Evolutionary conservation across 2,329 filamentous ascomycete genomes (phyloP).

Genomic region (Arthrobotrys iridis): DNA sequence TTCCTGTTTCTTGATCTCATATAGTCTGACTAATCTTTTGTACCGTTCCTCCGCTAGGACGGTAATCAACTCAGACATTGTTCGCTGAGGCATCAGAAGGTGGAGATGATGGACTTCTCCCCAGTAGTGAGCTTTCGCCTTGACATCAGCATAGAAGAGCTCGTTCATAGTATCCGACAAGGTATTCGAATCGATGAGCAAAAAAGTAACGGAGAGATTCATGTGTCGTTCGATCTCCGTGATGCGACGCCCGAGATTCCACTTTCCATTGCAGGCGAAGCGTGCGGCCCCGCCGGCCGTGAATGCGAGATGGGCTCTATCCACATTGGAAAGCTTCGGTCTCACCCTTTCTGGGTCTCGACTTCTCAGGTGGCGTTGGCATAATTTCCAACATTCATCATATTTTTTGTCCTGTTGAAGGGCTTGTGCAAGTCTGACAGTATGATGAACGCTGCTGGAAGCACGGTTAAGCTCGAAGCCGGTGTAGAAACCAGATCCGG

Average conservation of each 20-base stretch:
- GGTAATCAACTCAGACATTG: not conserved
- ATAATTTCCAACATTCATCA: not conserved
- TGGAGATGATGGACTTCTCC: constrained; percentile 12
- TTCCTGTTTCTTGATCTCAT: not conserved
- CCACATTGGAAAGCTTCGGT: not conserved
- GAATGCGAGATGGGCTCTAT: not conserved
- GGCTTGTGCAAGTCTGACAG: not conserved
- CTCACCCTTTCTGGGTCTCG: not conserved
- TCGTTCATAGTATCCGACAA: not conserved
- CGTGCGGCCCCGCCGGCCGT: not conserved
- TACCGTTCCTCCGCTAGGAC: not conserved
- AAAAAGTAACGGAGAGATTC: not conserved
- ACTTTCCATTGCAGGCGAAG: not conserved
- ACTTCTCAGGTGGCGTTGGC: not conserved
- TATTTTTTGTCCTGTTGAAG: not conserved
- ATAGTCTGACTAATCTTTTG: not conserved
- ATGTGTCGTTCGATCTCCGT: not conserved
- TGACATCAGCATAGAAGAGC: not conserved
- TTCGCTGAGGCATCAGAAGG: not conserved
- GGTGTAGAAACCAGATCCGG: not conserved
- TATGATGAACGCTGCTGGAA: not conserved
- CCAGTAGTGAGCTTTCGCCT: constrained; percentile 24
- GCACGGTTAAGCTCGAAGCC: not conserved
- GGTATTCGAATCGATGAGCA: not conserved
- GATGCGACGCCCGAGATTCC: not conserved